phyloP scores from a whole-genome alignment of 2,329 filamentous ascomycete species.

The Chalaropsis ovoidea region DNA sequence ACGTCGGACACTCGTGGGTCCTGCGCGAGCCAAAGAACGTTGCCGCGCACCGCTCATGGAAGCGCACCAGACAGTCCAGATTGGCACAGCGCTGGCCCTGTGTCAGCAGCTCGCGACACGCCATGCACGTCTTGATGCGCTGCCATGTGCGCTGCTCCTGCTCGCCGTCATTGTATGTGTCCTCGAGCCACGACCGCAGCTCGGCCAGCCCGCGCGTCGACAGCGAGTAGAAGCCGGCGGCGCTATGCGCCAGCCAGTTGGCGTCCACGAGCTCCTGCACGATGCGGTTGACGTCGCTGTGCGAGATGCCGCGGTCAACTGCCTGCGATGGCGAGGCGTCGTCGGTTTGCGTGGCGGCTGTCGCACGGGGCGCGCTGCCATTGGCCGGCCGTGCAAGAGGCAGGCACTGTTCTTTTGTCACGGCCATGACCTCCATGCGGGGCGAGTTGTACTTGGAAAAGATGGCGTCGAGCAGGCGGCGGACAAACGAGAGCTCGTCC shows the following conservation, averaged over 20 bases:
- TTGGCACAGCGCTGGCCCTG: slow-evolving; percentile 66
- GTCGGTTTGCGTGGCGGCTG: slow-evolving; percentile 30
- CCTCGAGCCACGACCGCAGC: slow-evolving; percentile 70
- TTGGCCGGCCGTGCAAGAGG: slow-evolving; percentile 51
- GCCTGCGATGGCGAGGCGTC: slow-evolving; percentile 33
- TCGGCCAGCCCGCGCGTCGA: slow-evolving; percentile 74
- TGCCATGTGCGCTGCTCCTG: slow-evolving; percentile 52
- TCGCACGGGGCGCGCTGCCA: slow-evolving; percentile 20
- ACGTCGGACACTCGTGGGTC: slow-evolving; percentile 55
- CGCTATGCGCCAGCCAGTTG: slow-evolving; percentile 74
- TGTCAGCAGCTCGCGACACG: slow-evolving; percentile 83
- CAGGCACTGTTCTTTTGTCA: slow-evolving; percentile 68
- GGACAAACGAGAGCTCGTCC: slow-evolving; percentile 84
- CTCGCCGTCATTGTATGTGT: slow-evolving; percentile 73
- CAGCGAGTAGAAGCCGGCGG: slow-evolving; percentile 61
- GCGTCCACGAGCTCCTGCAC: slow-evolving; percentile 61
- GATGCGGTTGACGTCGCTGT: slow-evolving; percentile 65
- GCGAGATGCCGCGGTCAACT: slow-evolving; percentile 53
- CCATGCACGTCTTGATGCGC: slow-evolving; percentile 76
- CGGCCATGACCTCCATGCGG: slow-evolving; percentile 70
- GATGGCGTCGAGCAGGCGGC: slow-evolving; percentile 78
- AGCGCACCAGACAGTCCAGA: slow-evolving; percentile 54
- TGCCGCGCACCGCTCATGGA: slow-evolving; percentile 68
- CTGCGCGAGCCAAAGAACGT: slow-evolving; percentile 60
- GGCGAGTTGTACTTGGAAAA: slow-evolving; percentile 79